Base-by-base conservation (phyloP, 352 stramenopile genomes). In the Pythium monospermum region DNA sequence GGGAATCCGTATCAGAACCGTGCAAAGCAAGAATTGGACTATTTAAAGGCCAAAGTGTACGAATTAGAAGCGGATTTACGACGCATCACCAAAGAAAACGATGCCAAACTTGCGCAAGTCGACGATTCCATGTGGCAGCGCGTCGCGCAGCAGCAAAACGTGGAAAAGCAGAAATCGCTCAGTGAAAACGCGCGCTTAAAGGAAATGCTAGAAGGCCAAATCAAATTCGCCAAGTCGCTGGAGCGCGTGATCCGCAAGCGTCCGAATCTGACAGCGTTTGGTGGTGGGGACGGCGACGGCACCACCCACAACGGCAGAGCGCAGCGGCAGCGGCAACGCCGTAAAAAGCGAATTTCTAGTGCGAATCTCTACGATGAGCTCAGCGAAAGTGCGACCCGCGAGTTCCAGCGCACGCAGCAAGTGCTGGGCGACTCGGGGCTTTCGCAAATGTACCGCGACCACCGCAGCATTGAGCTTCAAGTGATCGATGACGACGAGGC, bases 181-280 rank as follows among this genome's bases (percentile, higher is more conserved):
- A 59, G 52, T 31, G 64, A 77, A 53, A 77, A 77, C 53, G 61
- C 53, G 32, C 55, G 54, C 15, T 64, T 77, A n/a, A 49, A 57
- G 4, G 36, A 53, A 16, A 44, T 64, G 48, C 49, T 73, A 6
- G 51, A 58, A 18, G 58, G 62, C 21, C 68, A 77, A 37, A 55
- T 75, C 45, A 59, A 64, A 30, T 69, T 75, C 27, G 64, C 62
- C 40, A 57, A 63, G 44, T 52, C 54, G 32, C 66, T 71, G 6
- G 62, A 71, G 62, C 53, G 49, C 18, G 51, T 63, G 26, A 62
- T 77, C 25, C 61, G 68, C 35, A 72, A 71, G 53, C 64, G 64
- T 6, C 59, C 61, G 2, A 62, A 69, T 37, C 59, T 74, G 18
- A 32, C 48, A 19, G 48, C 43, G 32, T 60, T 59, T 46, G 39